These are phyloP conservation scores for Hemisphaericaspora xylanilytica DNA, from an alignment of 1,139 yeast genomes.

Conservation along the genomic window DNA sequence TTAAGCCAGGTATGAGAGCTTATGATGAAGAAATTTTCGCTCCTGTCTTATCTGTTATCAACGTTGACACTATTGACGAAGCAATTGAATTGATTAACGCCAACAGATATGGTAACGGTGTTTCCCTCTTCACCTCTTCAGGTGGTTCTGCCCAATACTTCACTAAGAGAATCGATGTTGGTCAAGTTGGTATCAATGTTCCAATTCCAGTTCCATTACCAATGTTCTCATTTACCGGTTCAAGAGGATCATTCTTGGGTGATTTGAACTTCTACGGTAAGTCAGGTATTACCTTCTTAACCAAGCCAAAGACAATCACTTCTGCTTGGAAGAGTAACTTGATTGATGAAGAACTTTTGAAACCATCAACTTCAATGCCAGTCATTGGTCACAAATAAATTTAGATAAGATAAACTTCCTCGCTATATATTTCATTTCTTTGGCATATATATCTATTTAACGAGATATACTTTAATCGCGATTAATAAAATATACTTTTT, in stretches of 20 bases:
- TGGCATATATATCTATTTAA: no score
- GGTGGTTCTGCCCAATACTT: slow-evolving; percentile 72
- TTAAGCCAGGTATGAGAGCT: slow-evolving; percentile 67
- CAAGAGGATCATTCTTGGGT: slow-evolving; percentile 74
- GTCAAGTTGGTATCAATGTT: slow-evolving; percentile 78
- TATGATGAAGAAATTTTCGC: slow-evolving; percentile 78
- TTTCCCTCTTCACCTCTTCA: slow-evolving; percentile 65
- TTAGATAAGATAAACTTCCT: no score
- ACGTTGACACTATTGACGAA: slow-evolving; percentile 67
- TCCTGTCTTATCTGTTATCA: slow-evolving; percentile 66
- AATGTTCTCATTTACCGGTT: slow-evolving; percentile 80
- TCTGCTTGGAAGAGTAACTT: slow-evolving; percentile 63
- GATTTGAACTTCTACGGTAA: slow-evolving; percentile 80
- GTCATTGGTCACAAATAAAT: slow-evolving; percentile 18
- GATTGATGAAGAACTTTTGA: slow-evolving; percentile 45
- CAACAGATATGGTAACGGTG: slow-evolving; percentile 74
- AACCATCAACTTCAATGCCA: slow-evolving; percentile 68
- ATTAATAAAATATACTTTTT: no score
- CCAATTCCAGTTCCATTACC: slow-evolving; percentile 87
- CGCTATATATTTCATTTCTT: no score
- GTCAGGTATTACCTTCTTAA: slow-evolving; percentile 68
- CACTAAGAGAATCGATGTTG: slow-evolving; percentile 68
- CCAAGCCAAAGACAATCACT: slow-evolving; percentile 77
- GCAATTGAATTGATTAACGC: slow-evolving; percentile 65
- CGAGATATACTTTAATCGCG: no score